Evolutionary conservation across 2,329 filamentous ascomycete genomes (phyloP).

Genomic region (Tolypocladium amazonense): DNA sequence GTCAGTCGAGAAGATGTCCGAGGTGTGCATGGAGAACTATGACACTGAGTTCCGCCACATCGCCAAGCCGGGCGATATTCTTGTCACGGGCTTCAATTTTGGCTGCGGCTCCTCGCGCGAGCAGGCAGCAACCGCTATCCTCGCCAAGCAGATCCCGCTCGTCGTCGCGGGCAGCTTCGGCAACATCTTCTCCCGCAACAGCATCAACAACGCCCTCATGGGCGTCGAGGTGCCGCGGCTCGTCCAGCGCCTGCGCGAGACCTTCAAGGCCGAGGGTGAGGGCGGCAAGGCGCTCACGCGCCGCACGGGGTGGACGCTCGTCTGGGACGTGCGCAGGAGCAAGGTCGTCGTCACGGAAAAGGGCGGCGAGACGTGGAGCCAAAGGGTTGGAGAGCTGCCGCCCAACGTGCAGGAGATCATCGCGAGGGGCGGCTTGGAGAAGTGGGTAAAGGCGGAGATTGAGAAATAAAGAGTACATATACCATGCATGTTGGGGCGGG

Average conservation of each 20-base stretch:
- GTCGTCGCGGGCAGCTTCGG: constrained; percentile 74
- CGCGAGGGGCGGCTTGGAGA: constrained; percentile 65
- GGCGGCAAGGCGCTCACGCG: constrained; percentile 49
- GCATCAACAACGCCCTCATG: constrained; percentile 71
- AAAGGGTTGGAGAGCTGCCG: constrained; percentile 75
- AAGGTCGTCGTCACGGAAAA: constrained; percentile 63
- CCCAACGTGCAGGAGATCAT: constrained; percentile 83
- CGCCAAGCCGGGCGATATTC: constrained; percentile 62
- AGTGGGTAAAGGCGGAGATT: constrained; percentile 70
- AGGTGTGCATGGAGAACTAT: constrained; percentile 92
- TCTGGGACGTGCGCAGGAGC: constrained; percentile 69
- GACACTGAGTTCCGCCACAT: constrained; percentile 58
- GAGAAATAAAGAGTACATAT: neutral
- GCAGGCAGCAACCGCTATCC: constrained; percentile 74
- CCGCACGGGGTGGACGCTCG: constrained; percentile 72
- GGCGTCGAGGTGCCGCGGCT: constrained; percentile 59
- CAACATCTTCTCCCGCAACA: constrained; percentile 73
- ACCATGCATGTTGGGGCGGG: neutral
- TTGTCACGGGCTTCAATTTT: constrained; percentile 83
- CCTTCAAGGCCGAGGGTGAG: constrained; percentile 33
- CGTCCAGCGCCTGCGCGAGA: constrained; percentile 53
- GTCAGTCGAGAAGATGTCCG: constrained; percentile 66
- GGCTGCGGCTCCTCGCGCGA: constrained; percentile 74
- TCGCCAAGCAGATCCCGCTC: constrained; percentile 70
- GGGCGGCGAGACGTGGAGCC: constrained; percentile 57